phyloP scores from a whole-genome alignment of 2,329 filamentous ascomycete genomes.

The Fusarium robinianum region DNA sequence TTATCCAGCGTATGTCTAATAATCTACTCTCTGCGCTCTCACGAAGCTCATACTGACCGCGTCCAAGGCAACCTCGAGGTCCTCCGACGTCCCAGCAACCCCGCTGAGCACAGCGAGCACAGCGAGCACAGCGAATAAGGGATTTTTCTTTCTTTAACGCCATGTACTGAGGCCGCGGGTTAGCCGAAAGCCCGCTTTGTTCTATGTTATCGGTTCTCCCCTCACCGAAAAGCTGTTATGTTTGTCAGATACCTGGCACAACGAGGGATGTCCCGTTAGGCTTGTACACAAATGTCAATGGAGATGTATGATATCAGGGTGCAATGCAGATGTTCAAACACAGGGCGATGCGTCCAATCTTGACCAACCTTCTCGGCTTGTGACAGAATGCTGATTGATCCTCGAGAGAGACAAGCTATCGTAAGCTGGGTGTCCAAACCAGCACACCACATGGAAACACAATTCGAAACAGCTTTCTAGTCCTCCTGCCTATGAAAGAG shows the following conservation, averaged over 20 bases:
- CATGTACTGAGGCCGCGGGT: no score
- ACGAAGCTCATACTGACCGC: conserved; percentile 19
- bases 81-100: conserved; percentile 48
- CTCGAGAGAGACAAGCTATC: no score
- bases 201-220: no score
- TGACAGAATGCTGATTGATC: no score
- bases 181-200: no score
- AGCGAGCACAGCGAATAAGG: conserved; percentile 27
- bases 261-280: conserved; percentile 28
- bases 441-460: no score
- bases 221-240: conserved; percentile 25
- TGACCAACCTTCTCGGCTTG: no score
- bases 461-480: no score
- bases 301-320: conserved; percentile 35
- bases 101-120: conserved; percentile 31
- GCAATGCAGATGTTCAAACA: conserved; percentile 29
- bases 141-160: no score
- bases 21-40: neutral
- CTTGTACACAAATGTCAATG: conserved; percentile 21
- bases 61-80: conserved; percentile 51
- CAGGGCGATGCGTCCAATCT: no score
- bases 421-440: no score
- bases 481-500: no score
- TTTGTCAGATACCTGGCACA: conserved; percentile 30
- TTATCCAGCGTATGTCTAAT: conserved; percentile 76